Conservation (phyloP, 768 basidiomycete genomes). For the Kwoniella europaea region DNA sequence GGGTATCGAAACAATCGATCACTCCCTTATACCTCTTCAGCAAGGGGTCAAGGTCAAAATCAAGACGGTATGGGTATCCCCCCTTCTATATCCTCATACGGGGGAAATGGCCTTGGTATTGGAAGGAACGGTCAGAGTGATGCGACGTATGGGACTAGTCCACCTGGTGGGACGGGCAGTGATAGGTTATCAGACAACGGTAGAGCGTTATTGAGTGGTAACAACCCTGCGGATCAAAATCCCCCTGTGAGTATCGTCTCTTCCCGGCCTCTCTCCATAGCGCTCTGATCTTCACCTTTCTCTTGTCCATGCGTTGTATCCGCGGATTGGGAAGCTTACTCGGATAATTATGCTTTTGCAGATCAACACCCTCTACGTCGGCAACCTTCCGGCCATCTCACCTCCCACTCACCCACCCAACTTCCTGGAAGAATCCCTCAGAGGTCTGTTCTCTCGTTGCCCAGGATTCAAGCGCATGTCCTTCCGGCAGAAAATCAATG, state of each 20-base stretch:
- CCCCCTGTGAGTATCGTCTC: conserved; percentile 70
- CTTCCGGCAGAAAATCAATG: conserved; percentile 94
- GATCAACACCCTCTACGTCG: conserved; percentile 99
- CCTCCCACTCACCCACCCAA: conserved; percentile 71
- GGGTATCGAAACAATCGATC: conserved; percentile 9
- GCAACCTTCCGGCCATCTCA: conserved; percentile 85
- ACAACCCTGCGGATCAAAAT: conserved; percentile 77
- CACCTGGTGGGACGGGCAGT: conserved; percentile 36
- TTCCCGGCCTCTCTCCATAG: background rate
- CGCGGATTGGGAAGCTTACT: conserved; percentile 1
- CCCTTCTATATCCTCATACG: conserved; percentile 3
- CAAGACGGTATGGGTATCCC: background rate
- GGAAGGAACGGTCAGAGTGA: conserved; percentile 12
- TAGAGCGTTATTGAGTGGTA: conserved; percentile 23
- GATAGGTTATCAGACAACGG: conserved; percentile 40
- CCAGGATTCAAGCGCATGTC: conserved; percentile 89
- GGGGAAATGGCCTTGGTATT: background rate
- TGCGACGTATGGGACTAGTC: conserved; percentile 31
- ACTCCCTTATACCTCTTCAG: background rate
- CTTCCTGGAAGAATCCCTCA: conserved; percentile 82
- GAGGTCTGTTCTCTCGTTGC: conserved; percentile 77
- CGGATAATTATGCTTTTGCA: conserved; percentile 41
- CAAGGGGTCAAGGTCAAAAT: background rate
- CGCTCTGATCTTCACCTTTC: conserved; percentile 10
- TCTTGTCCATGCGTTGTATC: conserved; percentile 1